Evolutionary conservation across 768 basidiomycete species (phyloP), one percentile per base, ranked within the genome.

Genomic region (Boletus bicolor): DNA sequence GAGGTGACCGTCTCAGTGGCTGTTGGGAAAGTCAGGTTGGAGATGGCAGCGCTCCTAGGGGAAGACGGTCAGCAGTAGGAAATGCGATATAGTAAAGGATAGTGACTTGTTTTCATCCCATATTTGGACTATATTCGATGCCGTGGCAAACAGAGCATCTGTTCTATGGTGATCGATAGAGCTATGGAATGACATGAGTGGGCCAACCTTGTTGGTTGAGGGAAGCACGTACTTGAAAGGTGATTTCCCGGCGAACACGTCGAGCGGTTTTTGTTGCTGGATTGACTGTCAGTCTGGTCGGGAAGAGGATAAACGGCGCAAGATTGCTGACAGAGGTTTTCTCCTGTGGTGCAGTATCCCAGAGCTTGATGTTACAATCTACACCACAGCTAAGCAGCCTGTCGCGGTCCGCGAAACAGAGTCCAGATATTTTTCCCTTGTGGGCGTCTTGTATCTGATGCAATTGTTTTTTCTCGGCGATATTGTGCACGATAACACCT

Each of bases 51-150:
- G 52, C 86, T 92, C 78, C 91, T 93, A 55, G 4, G 30, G 52
- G 12, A 28, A 44, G 50, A 37, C 12, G 14, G 49, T 70, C 5
- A 70, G 37, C 30, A 41, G 21, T 32, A 38, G n/a, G 19, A 51
- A 24, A 39, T 14, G 19, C 15, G 15, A 17, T 11, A 39, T 9
- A 24, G 21, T 15, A 41, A 42, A 44, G 35, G 41, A 35, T 10
- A 61, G 2, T 15, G 36, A 93, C 91, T 93, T 93, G 37, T 88
- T 95, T 72, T 98, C 93, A 63, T 99, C 97, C 97, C 97, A 99
- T 61, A 99, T 81, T 70, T 98, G 96, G 7, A 99, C 94, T 46
- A 83, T 81, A 63, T 88, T 92, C 0, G 93, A 96, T 2, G 93
- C 94, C 0, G 96, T 95, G 0, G 94, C 96, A 63, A 99, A 99